phyloP scores from a whole-genome alignment of 2,329 filamentous ascomycete genomes.

The Ceratocystis albifundus region DNA sequence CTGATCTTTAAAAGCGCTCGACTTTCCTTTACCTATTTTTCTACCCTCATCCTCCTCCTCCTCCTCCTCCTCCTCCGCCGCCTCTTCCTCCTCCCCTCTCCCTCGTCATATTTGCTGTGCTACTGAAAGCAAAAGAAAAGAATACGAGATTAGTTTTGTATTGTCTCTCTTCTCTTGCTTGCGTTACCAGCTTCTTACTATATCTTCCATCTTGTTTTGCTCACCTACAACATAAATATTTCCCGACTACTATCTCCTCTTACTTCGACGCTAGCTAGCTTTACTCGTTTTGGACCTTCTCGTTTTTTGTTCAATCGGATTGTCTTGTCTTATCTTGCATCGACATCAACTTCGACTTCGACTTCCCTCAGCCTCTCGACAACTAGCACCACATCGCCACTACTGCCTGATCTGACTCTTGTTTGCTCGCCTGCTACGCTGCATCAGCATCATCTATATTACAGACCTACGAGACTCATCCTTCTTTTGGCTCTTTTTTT shows the following conservation, averaged over 20 bases:
- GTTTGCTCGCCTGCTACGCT: not conserved
- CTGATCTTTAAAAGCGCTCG: not conserved
- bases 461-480: not conserved
- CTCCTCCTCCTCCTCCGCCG: not conserved
- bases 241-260: not conserved
- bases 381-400: not conserved
- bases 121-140: not conserved
- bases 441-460: not conserved
- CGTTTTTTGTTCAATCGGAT: too few species aligned
- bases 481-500: not conserved
- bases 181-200: not conserved
- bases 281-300: not conserved
- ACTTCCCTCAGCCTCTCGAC: not conserved
- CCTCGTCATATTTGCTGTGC: not conserved
- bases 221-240: not conserved
- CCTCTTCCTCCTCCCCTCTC: not conserved
- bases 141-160: conserved; percentile 3
- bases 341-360: not conserved
- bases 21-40: not conserved
- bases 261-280: not conserved
- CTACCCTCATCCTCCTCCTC: too few species aligned
- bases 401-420: not conserved
- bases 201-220: not conserved
- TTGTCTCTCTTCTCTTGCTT: not conserved
- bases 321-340: not conserved